These are phyloP conservation scores for Paradendryphiella salina DNA, from an alignment of 2,329 filamentous ascomycete species.

Conservation along the genomic window DNA sequence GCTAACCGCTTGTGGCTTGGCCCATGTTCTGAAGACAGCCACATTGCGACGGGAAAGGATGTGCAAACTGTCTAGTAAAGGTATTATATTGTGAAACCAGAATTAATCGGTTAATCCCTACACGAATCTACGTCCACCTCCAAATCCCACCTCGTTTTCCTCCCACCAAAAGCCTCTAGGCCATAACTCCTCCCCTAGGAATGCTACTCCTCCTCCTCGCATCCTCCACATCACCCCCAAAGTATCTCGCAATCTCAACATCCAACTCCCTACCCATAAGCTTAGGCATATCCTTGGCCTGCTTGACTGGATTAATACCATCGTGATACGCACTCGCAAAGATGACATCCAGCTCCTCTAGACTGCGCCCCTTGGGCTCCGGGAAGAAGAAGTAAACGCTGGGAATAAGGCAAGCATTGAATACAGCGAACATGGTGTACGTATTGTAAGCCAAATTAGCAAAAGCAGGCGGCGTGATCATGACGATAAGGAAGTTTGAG, in stretches of 20 bases:
- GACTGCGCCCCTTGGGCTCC: conserved; percentile 51
- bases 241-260: conserved; percentile 12
- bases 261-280: conserved; percentile 9
- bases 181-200: background rate
- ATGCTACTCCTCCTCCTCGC: conserved; percentile 6
- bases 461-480: conserved; percentile 65
- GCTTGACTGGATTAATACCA: conserved; percentile 7
- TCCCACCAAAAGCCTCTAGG: too few species aligned
- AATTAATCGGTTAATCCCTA: too few species aligned
- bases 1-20: too few species aligned
- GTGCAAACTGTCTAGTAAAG: too few species aligned
- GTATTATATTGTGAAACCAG: too few species aligned
- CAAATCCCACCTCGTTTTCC: too few species aligned
- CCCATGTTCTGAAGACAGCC: too few species aligned
- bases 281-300: conserved; percentile 12
- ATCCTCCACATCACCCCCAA: conserved; percentile 17
- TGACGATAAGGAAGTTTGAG: conserved; percentile 63
- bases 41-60: too few species aligned
- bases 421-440: conserved; percentile 58
- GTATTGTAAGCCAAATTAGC: conserved; percentile 55
- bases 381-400: conserved; percentile 61
- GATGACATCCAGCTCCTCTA: conserved; percentile 55
- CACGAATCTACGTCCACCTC: too few species aligned
- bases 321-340: conserved; percentile 38
- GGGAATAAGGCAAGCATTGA: conserved; percentile 56